Percentiles rank a stretch among this genome's conserved stretches.
phyloP scores from a whole-genome alignment of 1,284 basidiomycete species.

The Binderoboletus segoi region DNA sequence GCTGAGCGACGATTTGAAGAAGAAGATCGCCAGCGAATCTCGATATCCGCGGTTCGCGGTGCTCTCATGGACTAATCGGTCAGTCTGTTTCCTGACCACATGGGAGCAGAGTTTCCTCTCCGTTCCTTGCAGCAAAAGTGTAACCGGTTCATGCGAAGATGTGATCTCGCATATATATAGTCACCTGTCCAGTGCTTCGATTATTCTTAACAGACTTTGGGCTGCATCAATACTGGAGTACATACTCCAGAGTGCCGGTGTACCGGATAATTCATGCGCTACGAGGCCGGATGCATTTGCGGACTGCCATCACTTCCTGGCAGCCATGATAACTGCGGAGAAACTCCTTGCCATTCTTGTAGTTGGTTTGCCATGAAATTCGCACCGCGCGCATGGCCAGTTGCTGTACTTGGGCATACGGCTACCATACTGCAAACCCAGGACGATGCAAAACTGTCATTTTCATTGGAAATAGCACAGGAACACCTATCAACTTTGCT shows the following conservation, averaged over 20 bases:
- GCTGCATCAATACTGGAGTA: no score
- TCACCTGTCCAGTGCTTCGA: neutral
- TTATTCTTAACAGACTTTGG: neutral
- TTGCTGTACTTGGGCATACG: no score
- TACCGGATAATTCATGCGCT: neutral
- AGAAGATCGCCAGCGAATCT: neutral
- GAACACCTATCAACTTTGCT: no score
- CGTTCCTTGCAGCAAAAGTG: no score
- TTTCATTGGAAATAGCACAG: no score
- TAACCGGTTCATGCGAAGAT: neutral
- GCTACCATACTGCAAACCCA: no score
- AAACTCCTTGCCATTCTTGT: no score
- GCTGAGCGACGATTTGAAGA: slow-evolving; percentile 9
- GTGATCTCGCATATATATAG: neutral
- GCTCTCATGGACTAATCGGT: neutral
- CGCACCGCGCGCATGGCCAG: no score
- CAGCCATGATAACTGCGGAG: no score
- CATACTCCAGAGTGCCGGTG: neutral
- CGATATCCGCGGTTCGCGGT: neutral
- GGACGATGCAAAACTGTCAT: no score
- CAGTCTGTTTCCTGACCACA: neutral
- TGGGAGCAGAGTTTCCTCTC: neutral
- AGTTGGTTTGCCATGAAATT: no score
- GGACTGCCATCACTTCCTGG: no score
- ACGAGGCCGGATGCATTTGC: neutral